Base-by-base conservation (phyloP, 106 monocot species). In the Dendrobium catenatum region DNA sequence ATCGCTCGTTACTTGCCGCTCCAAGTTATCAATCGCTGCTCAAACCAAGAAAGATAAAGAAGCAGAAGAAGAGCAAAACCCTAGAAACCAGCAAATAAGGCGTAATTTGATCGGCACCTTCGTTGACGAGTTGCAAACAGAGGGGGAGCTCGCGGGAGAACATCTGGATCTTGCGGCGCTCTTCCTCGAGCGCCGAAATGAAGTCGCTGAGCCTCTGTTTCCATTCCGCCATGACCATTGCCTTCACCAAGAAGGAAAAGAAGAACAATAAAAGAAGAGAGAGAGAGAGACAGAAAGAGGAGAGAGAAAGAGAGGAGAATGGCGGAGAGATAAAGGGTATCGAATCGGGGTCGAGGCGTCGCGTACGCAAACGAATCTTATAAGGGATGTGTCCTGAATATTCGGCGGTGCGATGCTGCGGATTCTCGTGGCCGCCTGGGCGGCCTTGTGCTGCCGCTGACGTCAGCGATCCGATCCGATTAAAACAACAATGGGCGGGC, bases 131-230 rank as follows among this genome's bases (percentile, higher is more conserved):
- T 27, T 85, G 82, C 26, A 92, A 79, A 68, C 84, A 86, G 33
- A 95, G 86, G 42, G 92, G 92, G 2, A 92, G 81, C 75, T 92
- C 92, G 5, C 85, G 77, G 67, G 84, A 87, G 79, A 95, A 95
- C 58, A 95, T 89, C 75, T 88, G 76, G 68, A 95, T 91, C 88
- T 95, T 95, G 68, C 82, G 78, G 37, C 85, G 87, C 83, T 95
- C 95, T 68, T 93, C 90, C 44, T 95, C 90, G 29, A 95, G 87
- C 37, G 83, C 86, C 18, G 76, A 42, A 27, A 92, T 51, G 64
- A 87, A 93, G 20, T 89, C 93, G 13, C 73, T 22, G 40, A 22
- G 81, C 33, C 55, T 42, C 41, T 55, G 80, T 55, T 64, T 42
- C 37, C 42, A 27, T 41, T 59, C 79, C 27, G 64, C 15, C 56